Evolutionary conservation across 192 early-diverging fungal genomes (phyloP), one percentile per base, ranked within the genome.

Genomic region (Mycoemilia scoparia): DNA sequence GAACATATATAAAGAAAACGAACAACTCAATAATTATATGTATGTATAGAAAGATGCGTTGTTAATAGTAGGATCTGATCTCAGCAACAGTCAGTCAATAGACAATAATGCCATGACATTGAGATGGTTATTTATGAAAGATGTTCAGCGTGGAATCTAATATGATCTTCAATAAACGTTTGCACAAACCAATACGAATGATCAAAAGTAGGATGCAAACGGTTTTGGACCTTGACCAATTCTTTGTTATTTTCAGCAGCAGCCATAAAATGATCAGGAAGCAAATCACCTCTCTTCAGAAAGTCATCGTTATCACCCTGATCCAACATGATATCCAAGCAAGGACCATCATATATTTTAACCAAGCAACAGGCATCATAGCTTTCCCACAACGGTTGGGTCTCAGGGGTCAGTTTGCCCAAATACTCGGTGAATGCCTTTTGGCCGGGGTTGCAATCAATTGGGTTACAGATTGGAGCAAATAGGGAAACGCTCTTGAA

Each of bases 181-280:
- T 65, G 55, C 39, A 92, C 76, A 40, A 86, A 88, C 48, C 50
- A 92, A 51, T 92, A 92, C 13, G 68, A 70, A 45, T 92, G 87
- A 42, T 88, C 83, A 37, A 83, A 92, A 13, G 80, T 83, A 18
- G 78, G 74, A 32, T 77, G 80, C 56, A 70, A 62, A 15, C 71
- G 64, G 27, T 71, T 62, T 8, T 56, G 55, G n/a, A 84, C 70
- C 35, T 57, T 41, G 8, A 68, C 43, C 4, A 45, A 41, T 21
- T 54, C 34, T 10, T 42, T 66, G 21, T 40, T 47, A 10, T 46
- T 45, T 29, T 71, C 45, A 5, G 56, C 45, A 5, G 63, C 57
- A 13, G 66, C 31, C 11, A 66, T 50, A 39, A 89, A 61, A 23
- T 54, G 55, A 12, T 69, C 63, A 3, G 74, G 62, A 26, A 66